A percentile compares a stretch with the other conserved stretches of the same genome.
phyloP scores from a whole-genome alignment of 2,329 filamentous ascomycete species.

The Penicillium paneum region DNA sequence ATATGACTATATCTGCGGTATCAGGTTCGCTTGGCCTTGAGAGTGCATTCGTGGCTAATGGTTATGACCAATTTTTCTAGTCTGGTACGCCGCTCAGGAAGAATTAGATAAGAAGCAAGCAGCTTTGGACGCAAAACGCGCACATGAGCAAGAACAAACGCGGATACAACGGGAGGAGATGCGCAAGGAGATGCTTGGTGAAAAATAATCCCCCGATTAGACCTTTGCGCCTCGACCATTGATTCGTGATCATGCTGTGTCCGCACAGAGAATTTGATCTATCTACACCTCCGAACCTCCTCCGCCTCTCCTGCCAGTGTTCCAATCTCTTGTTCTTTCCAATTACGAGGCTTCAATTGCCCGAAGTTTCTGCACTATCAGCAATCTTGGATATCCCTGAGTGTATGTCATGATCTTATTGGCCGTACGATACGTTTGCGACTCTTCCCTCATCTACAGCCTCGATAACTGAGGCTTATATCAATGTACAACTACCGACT shows the following conservation, averaged over 20 bases:
- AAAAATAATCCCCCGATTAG: slow-evolving; percentile 25
- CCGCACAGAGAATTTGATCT: not conserved
- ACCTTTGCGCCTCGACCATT: not conserved
- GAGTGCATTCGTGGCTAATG: slow-evolving; percentile 3
- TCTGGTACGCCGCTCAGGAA: slow-evolving; percentile 42
- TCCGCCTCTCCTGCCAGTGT: not conserved
- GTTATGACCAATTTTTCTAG: slow-evolving; percentile 21
- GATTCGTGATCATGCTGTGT: not conserved
- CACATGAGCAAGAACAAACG: slow-evolving; percentile 32
- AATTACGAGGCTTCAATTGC: not conserved
- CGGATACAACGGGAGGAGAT: slow-evolving; percentile 38
- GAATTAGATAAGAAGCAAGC: slow-evolving; percentile 31
- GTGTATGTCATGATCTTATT: slow-evolving; percentile 15
- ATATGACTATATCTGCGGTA: not conserved
- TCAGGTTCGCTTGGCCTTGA: not conserved
- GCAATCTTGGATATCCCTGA: not conserved
- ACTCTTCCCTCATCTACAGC: not conserved
- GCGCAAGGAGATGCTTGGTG: slow-evolving; percentile 39
- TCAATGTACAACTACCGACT: slow-evolving; percentile 44
- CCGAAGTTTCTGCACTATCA: not conserved
- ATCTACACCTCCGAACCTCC: not conserved
- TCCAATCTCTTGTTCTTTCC: not conserved
- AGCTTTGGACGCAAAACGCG: slow-evolving; percentile 23
- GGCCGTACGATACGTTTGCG: slow-evolving; percentile 21
- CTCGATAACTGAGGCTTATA: not conserved